Percentiles rank a stretch among this genome's conserved stretches.
Evolutionary conservation across 495 filamentous ascomycete genomes (phyloP).

Genomic region (Penicillium longicatenatum): DNA sequence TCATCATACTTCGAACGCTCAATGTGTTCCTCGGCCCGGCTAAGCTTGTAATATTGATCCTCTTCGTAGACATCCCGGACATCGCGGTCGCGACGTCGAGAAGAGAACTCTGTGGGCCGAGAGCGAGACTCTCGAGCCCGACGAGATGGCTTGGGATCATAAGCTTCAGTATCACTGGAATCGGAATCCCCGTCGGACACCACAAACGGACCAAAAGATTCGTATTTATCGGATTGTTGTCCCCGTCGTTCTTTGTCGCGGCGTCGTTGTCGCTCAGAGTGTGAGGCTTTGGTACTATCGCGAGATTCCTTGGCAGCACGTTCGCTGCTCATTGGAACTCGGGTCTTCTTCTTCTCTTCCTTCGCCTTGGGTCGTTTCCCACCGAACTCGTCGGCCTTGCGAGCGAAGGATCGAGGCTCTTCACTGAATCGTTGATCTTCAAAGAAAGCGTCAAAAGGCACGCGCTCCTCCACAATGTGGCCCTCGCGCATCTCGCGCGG

Average conservation of each 20-base stretch:
- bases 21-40: constrained; percentile 31
- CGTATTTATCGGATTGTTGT: constrained; percentile 49
- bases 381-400: constrained; percentile 48
- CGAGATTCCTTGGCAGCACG: constrained; percentile 36
- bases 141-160: constrained; percentile 23
- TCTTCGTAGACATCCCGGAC: constrained; percentile 21
- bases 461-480: constrained; percentile 48
- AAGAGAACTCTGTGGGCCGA: constrained; percentile 20
- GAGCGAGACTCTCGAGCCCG: constrained; percentile 20
- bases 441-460: constrained; percentile 45
- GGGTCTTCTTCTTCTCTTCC: constrained; percentile 42
- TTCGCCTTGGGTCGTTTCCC: constrained; percentile 37
- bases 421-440: constrained; percentile 41
- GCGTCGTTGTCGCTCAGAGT: constrained; percentile 43
- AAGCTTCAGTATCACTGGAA: constrained; percentile 26
- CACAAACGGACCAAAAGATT: constrained; percentile 25
- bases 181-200: constrained; percentile 39
- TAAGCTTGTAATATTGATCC: constrained; percentile 21
- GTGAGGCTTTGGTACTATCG: constrained; percentile 32
- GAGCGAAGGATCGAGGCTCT: constrained; percentile 38
- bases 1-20: constrained; percentile 12
- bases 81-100: constrained; percentile 19
- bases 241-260: constrained; percentile 55
- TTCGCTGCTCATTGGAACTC: constrained; percentile 26
- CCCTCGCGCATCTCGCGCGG: constrained; percentile 49